These are phyloP conservation scores for Dacryopinax spathularia DNA, from an alignment of 768 basidiomycete species.

Conservation along the genomic window DNA sequence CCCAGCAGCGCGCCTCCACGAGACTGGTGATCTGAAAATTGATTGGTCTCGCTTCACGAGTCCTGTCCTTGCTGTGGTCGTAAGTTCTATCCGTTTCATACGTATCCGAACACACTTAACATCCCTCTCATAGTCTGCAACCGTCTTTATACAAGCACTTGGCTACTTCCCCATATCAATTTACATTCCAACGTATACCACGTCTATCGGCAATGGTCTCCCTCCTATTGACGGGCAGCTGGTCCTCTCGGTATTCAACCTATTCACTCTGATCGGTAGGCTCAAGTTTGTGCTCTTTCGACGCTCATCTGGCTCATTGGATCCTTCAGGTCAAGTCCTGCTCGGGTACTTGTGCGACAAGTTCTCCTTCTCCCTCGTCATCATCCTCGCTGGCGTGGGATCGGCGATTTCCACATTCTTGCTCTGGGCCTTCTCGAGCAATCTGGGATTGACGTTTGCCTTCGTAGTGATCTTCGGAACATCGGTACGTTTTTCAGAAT, in stretches of 20 bases:
- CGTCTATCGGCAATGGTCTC: slow-evolving; percentile 1
- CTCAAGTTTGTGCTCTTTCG: neutral
- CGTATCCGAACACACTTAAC: neutral
- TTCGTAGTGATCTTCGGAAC: slow-evolving; percentile 6
- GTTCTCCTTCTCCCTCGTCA: neutral
- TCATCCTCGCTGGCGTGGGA: neutral
- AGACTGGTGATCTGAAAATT: neutral
- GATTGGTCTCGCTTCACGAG: neutral
- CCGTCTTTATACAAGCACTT: neutral
- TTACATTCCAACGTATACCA: slow-evolving; percentile 7
- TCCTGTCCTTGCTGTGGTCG: neutral
- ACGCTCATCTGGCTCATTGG: neutral
- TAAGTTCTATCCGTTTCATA: neutral
- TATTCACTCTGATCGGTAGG: neutral
- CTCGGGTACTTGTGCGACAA: slow-evolving; percentile 4
- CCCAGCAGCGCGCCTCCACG: neutral
- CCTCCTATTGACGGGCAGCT: neutral
- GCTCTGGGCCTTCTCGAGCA: slow-evolving; percentile 6
- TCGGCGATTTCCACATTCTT: neutral
- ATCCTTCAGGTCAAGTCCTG: slow-evolving; percentile 2
- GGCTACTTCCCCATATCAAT: slow-evolving; percentile 7
- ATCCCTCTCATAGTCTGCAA: neutral
- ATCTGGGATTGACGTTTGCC: neutral
- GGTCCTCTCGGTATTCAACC: slow-evolving; percentile 4
- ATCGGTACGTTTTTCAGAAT: neutral